Evolutionary conservation across 2,329 filamentous ascomycete species (phyloP), one percentile per base, ranked within the genome.

Genomic region (Falciphora oryzae): DNA sequence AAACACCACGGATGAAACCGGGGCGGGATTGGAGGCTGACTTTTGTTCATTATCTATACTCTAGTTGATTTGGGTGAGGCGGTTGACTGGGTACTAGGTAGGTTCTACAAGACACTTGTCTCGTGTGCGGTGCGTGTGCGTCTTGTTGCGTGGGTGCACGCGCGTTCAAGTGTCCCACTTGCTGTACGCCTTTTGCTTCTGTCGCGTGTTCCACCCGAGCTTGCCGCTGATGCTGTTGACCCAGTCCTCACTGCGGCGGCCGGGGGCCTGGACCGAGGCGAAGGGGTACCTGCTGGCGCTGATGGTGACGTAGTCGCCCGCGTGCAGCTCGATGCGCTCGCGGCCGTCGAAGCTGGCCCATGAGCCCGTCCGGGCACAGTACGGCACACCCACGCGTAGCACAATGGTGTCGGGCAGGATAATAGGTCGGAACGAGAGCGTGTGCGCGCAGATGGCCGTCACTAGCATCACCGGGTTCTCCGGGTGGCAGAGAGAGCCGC

Each of bases 341-440:
- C 93, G 85, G 1, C 95, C 95, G 76, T 99, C 95, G 74, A 99
- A 99, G 75, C 92, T 96, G n/a, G 93, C 95, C 94, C 95, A 99
- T 57, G 90, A 93, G 70, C 87, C 90, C 5, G 92, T 93, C 62
- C 95, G 83, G 11, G 93, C 92, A 75, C 96, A 89, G 75, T 97
- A 98, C 0, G 95, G 95, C n/a, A 98, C 93, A 14, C 94, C 95
- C 25, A 97, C 84, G 53, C 95, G 87, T 66, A 99, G 81, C 1
- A 98, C 94, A 67, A 98, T 96, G 0, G 94, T 97, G 77, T 99
- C 95, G 0, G 95, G 95, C 3, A 98, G 82, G 71, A 98, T 95
- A 71, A 98, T 95, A n/a, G 94, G 94, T 14, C 95, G 85, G 82
- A 98, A 98, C 2, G 92, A 96, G 3, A 98, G 83, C 0, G 94